Evolutionary conservation across 805 yeast genomes (phyloP).

Genomic region (Starmerella floricola): DNA sequence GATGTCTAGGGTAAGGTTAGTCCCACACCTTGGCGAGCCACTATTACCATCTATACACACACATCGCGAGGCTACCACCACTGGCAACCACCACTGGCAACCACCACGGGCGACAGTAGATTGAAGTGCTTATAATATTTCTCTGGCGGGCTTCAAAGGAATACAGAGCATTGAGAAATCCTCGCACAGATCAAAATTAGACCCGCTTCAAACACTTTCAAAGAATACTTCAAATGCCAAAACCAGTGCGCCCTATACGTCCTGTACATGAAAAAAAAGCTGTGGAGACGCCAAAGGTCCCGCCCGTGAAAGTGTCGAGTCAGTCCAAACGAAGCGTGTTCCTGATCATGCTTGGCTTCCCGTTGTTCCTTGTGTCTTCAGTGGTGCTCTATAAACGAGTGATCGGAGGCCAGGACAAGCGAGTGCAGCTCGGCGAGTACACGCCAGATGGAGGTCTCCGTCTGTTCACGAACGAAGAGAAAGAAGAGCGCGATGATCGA

Average conservation of each 20-base stretch:
- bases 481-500: slow-evolving; percentile 29
- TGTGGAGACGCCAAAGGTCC: neutral
- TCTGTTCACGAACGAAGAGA: slow-evolving; percentile 36
- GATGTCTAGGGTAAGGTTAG: too few relatives aligned
- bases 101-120: too few relatives aligned
- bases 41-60: too few relatives aligned
- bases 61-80: too few relatives aligned
- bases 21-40: too few relatives aligned
- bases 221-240: too few relatives aligned
- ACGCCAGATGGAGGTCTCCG: slow-evolving; percentile 36
- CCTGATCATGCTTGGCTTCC: slow-evolving; percentile 27
- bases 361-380: slow-evolving; percentile 25
- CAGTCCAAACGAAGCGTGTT: slow-evolving; percentile 21
- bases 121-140: too few relatives aligned
- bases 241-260: slow-evolving; percentile 4
- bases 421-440: slow-evolving; percentile 37
- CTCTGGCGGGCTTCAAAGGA: too few relatives aligned
- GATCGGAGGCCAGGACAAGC: slow-evolving; percentile 34
- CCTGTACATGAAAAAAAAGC: neutral
- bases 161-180: too few relatives aligned
- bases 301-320: slow-evolving; percentile 2
- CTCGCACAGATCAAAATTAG: too few relatives aligned
- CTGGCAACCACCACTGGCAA: too few relatives aligned
- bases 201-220: too few relatives aligned
- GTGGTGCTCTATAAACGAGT: slow-evolving; percentile 27